Evolutionary conservation across 148 eudicot genomes (phyloP).

Genomic region (Nepenthes mirabilis): DNA sequence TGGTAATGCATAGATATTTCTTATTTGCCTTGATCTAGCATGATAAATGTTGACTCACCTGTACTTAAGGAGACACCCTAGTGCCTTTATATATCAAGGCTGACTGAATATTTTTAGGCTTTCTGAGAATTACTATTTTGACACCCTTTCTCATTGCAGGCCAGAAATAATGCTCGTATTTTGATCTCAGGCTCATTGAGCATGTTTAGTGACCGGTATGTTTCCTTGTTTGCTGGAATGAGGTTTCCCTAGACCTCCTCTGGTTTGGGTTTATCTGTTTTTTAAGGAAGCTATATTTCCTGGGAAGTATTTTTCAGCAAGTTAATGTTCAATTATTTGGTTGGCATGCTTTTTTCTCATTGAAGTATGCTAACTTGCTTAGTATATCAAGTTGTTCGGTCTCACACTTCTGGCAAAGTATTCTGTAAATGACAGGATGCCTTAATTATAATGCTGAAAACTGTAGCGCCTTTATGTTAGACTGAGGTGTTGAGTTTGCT

Average conservation of each 20-base stretch:
- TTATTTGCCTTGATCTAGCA: too few species aligned
- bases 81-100: neutral
- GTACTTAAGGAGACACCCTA: too few species aligned
- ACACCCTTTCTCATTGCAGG: conserved; percentile 25
- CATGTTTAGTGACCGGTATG: conserved; percentile 72
- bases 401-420: too few species aligned
- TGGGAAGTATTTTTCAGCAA: neutral
- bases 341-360: too few species aligned
- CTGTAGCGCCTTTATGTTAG: too few species aligned
- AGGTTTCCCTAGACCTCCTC: neutral
- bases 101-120: neutral
- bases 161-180: conserved; percentile 78
- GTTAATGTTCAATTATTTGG: neutral
- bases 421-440: too few species aligned
- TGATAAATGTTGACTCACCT: too few species aligned
- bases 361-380: too few species aligned
- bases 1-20: neutral
- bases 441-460: too few species aligned
- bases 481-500: too few species aligned
- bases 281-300: neutral
- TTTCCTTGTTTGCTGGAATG: neutral
- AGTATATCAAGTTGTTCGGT: too few species aligned
- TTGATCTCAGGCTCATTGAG: conserved; percentile 70
- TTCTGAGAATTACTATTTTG: neutral
- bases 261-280: neutral